These are phyloP conservation scores for Suhomyces terraborum DNA, from an alignment of 1,139 yeast genomes.

Conservation along the genomic window DNA sequence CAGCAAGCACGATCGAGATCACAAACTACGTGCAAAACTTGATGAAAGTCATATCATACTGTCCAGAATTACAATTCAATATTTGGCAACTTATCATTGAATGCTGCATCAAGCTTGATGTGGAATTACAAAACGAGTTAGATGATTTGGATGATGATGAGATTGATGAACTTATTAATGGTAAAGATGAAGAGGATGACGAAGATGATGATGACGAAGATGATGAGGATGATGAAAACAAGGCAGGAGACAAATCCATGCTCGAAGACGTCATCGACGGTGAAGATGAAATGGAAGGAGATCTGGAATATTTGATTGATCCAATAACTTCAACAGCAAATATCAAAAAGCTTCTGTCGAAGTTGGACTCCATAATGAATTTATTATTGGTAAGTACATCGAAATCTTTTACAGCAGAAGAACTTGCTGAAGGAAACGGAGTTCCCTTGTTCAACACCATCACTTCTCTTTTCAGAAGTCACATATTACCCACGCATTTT, in stretches of 20 bases:
- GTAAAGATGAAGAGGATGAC: constrained; percentile 45
- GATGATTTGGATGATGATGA: constrained; percentile 82
- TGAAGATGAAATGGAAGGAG: constrained; percentile 36
- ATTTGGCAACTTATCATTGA: constrained; percentile 84
- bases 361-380: constrained; percentile 68
- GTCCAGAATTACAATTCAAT: constrained; percentile 70
- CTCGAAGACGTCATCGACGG: constrained; percentile 23
- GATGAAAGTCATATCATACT: constrained; percentile 60
- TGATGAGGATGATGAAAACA: constrained; percentile 25
- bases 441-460: constrained; percentile 76
- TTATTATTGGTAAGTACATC: constrained; percentile 55
- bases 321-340: constrained; percentile 52
- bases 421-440: constrained; percentile 62
- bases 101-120: constrained; percentile 82
- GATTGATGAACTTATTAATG: constrained; percentile 61
- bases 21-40: constrained; percentile 68
- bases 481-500: constrained; percentile 87
- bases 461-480: constrained; percentile 75
- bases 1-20: constrained; percentile 55
- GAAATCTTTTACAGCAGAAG: constrained; percentile 51
- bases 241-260: constrained; percentile 25
- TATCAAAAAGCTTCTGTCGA: constrained; percentile 58
- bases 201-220: constrained; percentile 30
- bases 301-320: constrained; percentile 42
- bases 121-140: constrained; percentile 86